phyloP scores from a whole-genome alignment of 2,329 filamentous ascomycete genomes.

The Aspergillus pseudoterreus region DNA sequence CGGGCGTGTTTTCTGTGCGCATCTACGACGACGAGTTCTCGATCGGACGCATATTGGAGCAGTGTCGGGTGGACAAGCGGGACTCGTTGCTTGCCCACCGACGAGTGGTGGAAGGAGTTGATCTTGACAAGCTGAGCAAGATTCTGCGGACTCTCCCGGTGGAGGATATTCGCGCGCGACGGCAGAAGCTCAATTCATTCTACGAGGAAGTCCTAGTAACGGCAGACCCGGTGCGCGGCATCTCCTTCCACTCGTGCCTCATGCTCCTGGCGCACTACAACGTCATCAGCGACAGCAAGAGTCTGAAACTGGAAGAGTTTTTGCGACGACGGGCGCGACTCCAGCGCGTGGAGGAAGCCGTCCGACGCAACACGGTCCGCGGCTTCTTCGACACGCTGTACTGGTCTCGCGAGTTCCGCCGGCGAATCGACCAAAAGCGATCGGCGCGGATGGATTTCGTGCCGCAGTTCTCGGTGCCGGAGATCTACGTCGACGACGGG shows the following conservation, averaged over 20 bases:
- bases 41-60: slow-evolving; percentile 79
- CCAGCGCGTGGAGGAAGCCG: slow-evolving; percentile 91
- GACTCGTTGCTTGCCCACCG: slow-evolving; percentile 37
- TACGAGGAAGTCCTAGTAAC: slow-evolving; percentile 95
- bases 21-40: slow-evolving; percentile 92
- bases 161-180: slow-evolving; percentile 66
- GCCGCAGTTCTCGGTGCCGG: slow-evolving; percentile 78
- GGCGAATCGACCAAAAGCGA: slow-evolving; percentile 67
- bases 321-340: slow-evolving; percentile 82
- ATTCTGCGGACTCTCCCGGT: slow-evolving; percentile 72
- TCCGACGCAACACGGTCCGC: slow-evolving; percentile 81
- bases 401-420: slow-evolving; percentile 79
- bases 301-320: slow-evolving; percentile 89
- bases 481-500: slow-evolving; percentile 79
- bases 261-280: slow-evolving; percentile 99
- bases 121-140: slow-evolving; percentile 71
- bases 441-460: slow-evolving; percentile 72
- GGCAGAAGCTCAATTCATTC: slow-evolving; percentile 85
- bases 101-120: slow-evolving; percentile 54
- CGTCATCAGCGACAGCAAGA: slow-evolving; percentile 97
- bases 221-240: slow-evolving; percentile 82
- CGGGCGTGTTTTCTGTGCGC: slow-evolving; percentile 94
- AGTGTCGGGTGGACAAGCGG: slow-evolving; percentile 62
- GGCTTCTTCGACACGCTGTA: slow-evolving; percentile 94
- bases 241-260: slow-evolving; percentile 85